A percentile compares a stretch with the other conserved stretches of the same genome.
Conservation (phyloP, 805 yeast species). For the Candida alai region DNA sequence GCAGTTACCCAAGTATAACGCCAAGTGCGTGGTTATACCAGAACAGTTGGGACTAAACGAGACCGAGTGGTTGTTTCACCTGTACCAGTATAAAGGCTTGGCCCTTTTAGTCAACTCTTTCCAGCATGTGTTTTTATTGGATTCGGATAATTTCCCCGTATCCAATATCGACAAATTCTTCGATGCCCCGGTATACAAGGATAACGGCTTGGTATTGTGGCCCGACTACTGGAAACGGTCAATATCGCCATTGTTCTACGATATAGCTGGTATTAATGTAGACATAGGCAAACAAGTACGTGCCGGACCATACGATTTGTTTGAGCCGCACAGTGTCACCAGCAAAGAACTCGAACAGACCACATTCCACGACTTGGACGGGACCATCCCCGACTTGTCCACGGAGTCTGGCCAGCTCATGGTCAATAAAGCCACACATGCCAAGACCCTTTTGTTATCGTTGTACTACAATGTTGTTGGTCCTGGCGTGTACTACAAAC, state of each 20-base stretch:
- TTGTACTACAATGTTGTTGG: conserved; percentile 65
- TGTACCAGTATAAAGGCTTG: conserved; percentile 49
- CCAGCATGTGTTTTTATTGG: conserved; percentile 44
- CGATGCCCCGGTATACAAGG: conserved; percentile 43
- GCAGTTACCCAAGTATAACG: conserved; percentile 40
- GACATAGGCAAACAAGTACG: conserved; percentile 21
- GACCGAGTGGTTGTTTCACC: conserved; percentile 25
- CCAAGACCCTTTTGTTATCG: conserved; percentile 52
- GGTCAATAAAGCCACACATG: conserved; percentile 55
- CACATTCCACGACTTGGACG: conserved; percentile 26
- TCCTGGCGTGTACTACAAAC: conserved; percentile 60
- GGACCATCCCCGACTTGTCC: conserved; percentile 61
- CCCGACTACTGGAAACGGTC: conserved; percentile 71
- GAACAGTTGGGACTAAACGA: conserved; percentile 14
- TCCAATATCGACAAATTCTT: conserved; percentile 43
- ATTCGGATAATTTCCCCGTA: conserved; percentile 48
- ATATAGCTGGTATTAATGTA: conserved; percentile 36
- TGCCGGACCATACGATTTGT: conserved; percentile 29
- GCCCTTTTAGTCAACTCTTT: conserved; percentile 62
- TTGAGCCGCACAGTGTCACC: conserved; percentile 28
- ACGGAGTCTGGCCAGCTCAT: conserved; percentile 69
- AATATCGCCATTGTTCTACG: conserved; percentile 54
- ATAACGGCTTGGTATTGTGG: conserved; percentile 51
- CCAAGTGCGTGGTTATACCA: conserved; percentile 44
- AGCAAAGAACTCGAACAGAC: conserved; percentile 34